phyloP scores from a whole-genome alignment of 2,329 filamentous ascomycete species.

The Xylogone sp. region DNA sequence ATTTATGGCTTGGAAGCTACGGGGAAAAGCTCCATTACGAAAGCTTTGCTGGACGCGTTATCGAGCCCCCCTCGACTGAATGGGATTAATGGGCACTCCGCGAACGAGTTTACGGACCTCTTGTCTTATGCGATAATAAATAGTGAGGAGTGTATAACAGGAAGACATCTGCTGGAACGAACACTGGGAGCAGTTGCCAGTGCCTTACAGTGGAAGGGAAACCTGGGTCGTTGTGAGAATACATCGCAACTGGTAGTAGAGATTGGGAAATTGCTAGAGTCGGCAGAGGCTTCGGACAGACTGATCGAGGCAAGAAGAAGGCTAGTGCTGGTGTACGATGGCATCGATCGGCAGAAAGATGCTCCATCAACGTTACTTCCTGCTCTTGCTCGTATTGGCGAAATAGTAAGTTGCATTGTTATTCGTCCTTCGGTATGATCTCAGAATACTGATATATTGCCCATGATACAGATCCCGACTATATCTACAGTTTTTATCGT shows the following conservation, averaged over 20 bases:
- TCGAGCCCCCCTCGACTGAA: conserved; percentile 42
- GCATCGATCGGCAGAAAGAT: conserved; percentile 80
- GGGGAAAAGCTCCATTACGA: conserved; percentile 73
- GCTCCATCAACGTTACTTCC: conserved; percentile 74
- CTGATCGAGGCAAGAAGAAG: conserved; percentile 37
- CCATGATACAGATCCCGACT: conserved; percentile 74
- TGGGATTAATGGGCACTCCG: conserved; percentile 52
- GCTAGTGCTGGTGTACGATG: conserved; percentile 84
- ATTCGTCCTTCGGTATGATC: conserved; percentile 2
- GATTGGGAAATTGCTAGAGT: conserved; percentile 57
- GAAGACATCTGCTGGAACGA: conserved; percentile 72
- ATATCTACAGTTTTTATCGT: conserved; percentile 76
- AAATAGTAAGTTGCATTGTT: conserved; percentile 56
- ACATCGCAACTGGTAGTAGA: conserved; percentile 73
- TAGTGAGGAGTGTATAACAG: conserved; percentile 73
- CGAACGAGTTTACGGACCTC: conserved; percentile 40
- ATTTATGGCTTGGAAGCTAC: conserved; percentile 83
- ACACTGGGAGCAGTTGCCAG: conserved; percentile 57
- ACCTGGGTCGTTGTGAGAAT: conserved; percentile 70
- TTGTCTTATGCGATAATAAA: conserved; percentile 60
- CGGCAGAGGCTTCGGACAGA: conserved; percentile 15
- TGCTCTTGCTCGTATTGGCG: conserved; percentile 75
- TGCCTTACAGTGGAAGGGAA: conserved; percentile 44
- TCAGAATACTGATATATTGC: conserved; percentile 9
- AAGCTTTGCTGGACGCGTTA: conserved; percentile 53